Evolutionary conservation across 352 stramenopile species (phyloP).

Genomic region (Blastocystis sp.): DNA sequence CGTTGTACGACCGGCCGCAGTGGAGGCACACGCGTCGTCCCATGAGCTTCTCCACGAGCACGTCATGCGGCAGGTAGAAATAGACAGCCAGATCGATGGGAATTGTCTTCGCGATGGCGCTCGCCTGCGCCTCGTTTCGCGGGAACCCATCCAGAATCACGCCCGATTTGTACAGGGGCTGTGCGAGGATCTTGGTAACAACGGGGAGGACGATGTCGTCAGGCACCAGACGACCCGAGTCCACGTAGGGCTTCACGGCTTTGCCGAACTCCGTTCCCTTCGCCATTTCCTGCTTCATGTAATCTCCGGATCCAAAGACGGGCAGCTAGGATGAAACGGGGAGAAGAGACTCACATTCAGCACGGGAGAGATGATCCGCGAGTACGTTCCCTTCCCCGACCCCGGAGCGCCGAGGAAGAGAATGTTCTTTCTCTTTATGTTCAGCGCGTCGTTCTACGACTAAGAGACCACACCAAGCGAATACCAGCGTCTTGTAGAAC

Average conservation of each 20-base stretch:
- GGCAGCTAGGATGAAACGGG: slow-evolving; percentile 16
- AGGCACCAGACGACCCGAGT: slow-evolving; percentile 46
- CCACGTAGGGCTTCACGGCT: slow-evolving; percentile 34
- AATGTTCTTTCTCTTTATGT: slow-evolving; percentile 71
- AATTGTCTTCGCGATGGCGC: slow-evolving; percentile 28
- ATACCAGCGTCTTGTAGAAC: slow-evolving; percentile 70
- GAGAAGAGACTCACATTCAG: slow-evolving; percentile 4
- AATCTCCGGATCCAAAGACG: slow-evolving; percentile 69
- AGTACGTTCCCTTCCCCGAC: slow-evolving; percentile 72
- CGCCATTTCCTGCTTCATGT: slow-evolving; percentile 71
- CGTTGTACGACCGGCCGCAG: slow-evolving; percentile 63
- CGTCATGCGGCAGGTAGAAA: slow-evolving; percentile 60
- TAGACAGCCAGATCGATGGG: slow-evolving; percentile 50
- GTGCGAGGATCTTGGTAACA: slow-evolving; percentile 14
- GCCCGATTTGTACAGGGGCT: slow-evolving; percentile 60
- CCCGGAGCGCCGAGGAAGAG: slow-evolving; percentile 69
- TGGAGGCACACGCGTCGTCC: slow-evolving; percentile 40
- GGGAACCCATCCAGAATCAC: slow-evolving; percentile 73
- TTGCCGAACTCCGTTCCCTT: slow-evolving; percentile 39
- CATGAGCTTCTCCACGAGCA: slow-evolving; percentile 61
- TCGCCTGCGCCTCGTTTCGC: slow-evolving; percentile 33
- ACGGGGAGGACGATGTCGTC: slow-evolving; percentile 69
- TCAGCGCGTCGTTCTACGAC: slow-evolving; percentile 59
- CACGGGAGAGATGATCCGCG: slow-evolving; percentile 60
- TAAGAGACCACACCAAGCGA: not conserved